Base-by-base conservation (phyloP, 208 protist species). In the Crithidia brevicula region DNA sequence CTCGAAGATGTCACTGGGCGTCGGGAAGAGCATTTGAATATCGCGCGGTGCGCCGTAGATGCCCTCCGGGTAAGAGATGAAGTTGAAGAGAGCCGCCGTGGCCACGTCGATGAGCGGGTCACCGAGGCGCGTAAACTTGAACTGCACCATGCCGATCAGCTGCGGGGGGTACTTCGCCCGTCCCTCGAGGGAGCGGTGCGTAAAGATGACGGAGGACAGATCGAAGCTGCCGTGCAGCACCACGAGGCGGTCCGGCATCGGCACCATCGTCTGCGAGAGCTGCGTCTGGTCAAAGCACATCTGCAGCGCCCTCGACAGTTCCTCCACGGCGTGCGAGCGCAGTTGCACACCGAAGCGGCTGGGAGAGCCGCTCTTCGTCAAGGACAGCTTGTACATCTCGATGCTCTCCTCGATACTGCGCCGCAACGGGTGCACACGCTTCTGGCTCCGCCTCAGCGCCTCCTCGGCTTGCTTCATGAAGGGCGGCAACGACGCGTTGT, bases 61-160 rank as follows among this genome's bases (percentile, higher is more conserved):
- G 46, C 88, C 88, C 20, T 81, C 51, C 5, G 88, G 88, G 28
- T 76, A 49, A 11, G 58, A 67, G 18, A 89, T 47, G 42, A 78
- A 83, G 67, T 61, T 52, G 42, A 88, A 77, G 28, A 93, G 65
- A 13, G 84, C 76, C 0, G 87, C 65, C 30, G 71, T 83, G 11
- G 88, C 88, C 11, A 93, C 80, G 52, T 93, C 88, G 8, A 88
- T 56, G 28, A 93, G 69, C 0, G 88, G 88, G 69, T 93, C 88
- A 16, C 77, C 88, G 22, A 86, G 56, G 16, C 52, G 68, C 15
- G 82, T 73, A 34, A 85, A 81, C 34, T 51, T 72, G 49, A 89
- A 93, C 50, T 89, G 73, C 52, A 85, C 72, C 40, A 81, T 73
- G 27, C 66, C 70, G 22, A 93, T 43, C 6, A 88, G 45, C 46